These are phyloP conservation scores for Suillus alpinus DNA, from an alignment of 768 basidiomycete genomes.

Conservation along the genomic window DNA sequence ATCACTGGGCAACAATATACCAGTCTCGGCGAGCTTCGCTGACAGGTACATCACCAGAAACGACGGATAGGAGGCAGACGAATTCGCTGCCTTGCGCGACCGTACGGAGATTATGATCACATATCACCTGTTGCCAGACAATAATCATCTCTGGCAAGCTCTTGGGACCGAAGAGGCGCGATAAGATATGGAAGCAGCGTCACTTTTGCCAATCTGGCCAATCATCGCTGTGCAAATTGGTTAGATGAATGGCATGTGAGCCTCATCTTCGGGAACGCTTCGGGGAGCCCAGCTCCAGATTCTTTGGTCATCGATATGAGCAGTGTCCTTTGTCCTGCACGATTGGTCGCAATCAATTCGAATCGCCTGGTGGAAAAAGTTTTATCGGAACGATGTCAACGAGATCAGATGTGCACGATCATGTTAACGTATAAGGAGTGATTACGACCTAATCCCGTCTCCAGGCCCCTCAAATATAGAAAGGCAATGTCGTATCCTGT, in stretches of 20 bases:
- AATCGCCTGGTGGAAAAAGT: neutral
- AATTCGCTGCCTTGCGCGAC: neutral
- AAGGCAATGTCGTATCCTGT: neutral
- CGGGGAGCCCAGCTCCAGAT: neutral
- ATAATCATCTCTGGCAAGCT: neutral
- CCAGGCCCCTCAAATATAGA: neutral
- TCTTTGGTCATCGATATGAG: neutral
- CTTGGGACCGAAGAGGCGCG: neutral
- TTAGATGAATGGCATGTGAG: neutral
- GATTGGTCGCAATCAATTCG: neutral
- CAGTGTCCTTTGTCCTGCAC: neutral
- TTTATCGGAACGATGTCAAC: neutral
- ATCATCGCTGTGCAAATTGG: neutral
- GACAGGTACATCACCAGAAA: neutral
- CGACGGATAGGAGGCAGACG: neutral
- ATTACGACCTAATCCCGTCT: neutral
- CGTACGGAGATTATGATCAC: neutral
- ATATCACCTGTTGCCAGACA: neutral
- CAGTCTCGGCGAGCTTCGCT: slow-evolving; percentile 2
- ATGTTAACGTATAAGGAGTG: neutral
- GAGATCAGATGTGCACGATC: neutral
- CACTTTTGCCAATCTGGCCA: neutral
- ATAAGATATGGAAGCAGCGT: neutral
- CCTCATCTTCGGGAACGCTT: neutral
- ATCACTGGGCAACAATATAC: neutral